A percentile compares a stretch with the other conserved stretches of the same genome.
Conservation (phyloP, 257 asterid species). For the Solanum infundibuliforme region DNA sequence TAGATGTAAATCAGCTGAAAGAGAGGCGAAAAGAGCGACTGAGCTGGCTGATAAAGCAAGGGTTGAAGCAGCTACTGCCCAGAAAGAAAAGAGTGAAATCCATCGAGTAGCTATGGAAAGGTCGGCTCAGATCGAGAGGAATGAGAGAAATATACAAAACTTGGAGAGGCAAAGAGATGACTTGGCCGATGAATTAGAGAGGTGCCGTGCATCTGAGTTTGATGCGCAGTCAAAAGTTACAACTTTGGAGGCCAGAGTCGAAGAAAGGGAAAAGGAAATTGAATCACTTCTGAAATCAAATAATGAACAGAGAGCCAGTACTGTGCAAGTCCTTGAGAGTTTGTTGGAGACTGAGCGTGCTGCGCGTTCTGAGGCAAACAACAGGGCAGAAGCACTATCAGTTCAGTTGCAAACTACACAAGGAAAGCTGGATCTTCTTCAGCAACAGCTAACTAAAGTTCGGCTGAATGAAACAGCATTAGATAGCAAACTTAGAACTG, state of each 20-base stretch:
- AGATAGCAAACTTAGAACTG: conserved; percentile 50
- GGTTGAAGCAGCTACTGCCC: conserved; percentile 80
- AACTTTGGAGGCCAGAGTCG: conserved; percentile 54
- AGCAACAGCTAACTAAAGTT: conserved; percentile 65
- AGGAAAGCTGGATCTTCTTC: conserved; percentile 58
- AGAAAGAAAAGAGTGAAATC: conserved; percentile 59
- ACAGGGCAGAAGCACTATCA: conserved; percentile 78
- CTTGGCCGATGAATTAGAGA: conserved; percentile 43
- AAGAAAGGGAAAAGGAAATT: conserved; percentile 72
- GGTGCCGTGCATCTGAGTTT: conserved; percentile 49
- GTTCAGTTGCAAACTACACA: conserved; percentile 80
- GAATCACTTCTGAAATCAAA: conserved; percentile 56
- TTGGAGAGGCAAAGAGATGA: conserved; percentile 59
- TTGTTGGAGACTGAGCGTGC: conserved; percentile 69
- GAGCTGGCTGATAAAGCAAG: conserved; percentile 90
- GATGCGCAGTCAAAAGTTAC: conserved; percentile 62
- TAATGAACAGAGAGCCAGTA: conserved; percentile 60
- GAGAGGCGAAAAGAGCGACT: conserved; percentile 71
- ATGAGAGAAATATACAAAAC: conserved; percentile 58
- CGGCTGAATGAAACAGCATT: conserved; percentile 50
- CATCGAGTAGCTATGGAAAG: conserved; percentile 81
- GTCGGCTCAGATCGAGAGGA: conserved; percentile 68
- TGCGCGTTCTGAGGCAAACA: conserved; percentile 80
- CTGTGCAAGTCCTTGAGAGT: conserved; percentile 67
- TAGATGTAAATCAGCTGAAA: conserved; percentile 80